Percentiles rank a stretch among this genome's conserved stretches.
phyloP scores from a whole-genome alignment of 345 rosid species.

The Anastatica hierochuntica region DNA sequence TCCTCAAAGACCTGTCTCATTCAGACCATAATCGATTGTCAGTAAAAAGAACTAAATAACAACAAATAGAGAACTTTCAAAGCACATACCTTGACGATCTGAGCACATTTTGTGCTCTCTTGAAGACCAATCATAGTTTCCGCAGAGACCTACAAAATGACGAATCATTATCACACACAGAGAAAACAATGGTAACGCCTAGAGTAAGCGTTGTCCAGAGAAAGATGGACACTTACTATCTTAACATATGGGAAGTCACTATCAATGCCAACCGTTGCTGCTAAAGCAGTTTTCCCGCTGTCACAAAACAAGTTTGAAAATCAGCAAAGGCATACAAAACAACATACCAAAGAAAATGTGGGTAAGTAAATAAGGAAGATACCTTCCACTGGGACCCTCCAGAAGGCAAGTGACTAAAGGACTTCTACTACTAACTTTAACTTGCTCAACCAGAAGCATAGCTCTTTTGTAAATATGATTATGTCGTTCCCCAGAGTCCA shows the following conservation, averaged over 20 bases:
- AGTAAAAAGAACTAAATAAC: not conserved
- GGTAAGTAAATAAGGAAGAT: not conserved
- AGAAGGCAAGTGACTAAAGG: constrained; percentile 75
- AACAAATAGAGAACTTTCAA: not conserved
- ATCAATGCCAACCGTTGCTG: constrained; percentile 78
- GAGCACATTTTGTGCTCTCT: constrained; percentile 81
- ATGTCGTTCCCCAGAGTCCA: constrained; percentile 61
- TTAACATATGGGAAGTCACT: constrained; percentile 90
- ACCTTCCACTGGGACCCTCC: constrained; percentile 85
- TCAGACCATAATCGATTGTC: constrained; percentile 1
- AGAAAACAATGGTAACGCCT: not conserved
- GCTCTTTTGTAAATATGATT: constrained; percentile 65
- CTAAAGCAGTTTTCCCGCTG: constrained; percentile 91
- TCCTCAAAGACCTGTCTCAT: constrained; percentile 81
- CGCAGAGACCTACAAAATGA: constrained; percentile 53
- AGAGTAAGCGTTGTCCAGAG: not conserved
- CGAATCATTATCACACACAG: not conserved
- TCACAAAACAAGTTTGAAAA: constrained; percentile 1
- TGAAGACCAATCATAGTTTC: constrained; percentile 77
- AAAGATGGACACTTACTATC: constrained; percentile 45
- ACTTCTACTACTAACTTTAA: constrained; percentile 68
- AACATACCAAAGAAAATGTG: not conserved
- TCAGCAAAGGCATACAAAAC: not conserved
- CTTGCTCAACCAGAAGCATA: constrained; percentile 76
- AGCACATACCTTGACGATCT: constrained; percentile 63